Conservation (phyloP, 2,329 filamentous ascomycete genomes). For the Cytospora mali region DNA sequence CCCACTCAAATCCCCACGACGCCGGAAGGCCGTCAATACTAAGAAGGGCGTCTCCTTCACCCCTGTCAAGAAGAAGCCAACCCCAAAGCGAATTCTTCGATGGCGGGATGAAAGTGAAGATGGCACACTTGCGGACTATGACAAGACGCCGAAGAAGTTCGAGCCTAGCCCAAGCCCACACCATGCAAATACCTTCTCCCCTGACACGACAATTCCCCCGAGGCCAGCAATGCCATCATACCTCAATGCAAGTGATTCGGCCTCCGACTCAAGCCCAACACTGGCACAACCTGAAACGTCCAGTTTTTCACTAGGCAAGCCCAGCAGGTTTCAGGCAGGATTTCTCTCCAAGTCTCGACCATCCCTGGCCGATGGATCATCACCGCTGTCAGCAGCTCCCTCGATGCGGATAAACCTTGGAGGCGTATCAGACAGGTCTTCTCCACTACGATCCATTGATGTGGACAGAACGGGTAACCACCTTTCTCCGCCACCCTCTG, state of each 20-base stretch:
- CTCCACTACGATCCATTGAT: constrained; percentile 55
- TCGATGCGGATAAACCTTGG: constrained; percentile 60
- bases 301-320: constrained; percentile 50
- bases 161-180: constrained; percentile 56
- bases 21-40: constrained; percentile 66
- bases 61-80: constrained; percentile 75
- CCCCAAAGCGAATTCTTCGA: constrained; percentile 75
- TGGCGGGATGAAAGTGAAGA: constrained; percentile 91
- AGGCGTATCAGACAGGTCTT: constrained; percentile 52
- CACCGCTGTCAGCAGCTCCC: constrained; percentile 61
- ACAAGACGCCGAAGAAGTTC: constrained; percentile 80
- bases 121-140: constrained; percentile 84
- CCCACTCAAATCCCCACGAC: constrained; percentile 80
- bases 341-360: constrained; percentile 68
- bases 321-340: constrained; percentile 82
- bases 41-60: constrained; percentile 80
- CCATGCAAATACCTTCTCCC: constrained; percentile 46
- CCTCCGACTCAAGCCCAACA: constrained; percentile 60
- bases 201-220: constrained; percentile 50
- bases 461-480: constrained; percentile 52
- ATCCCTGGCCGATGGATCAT: constrained; percentile 60
- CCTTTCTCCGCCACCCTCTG: constrained; percentile 47
- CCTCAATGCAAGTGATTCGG: constrained; percentile 53
- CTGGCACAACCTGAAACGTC: constrained; percentile 55
- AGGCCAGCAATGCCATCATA: constrained; percentile 57